Base-by-base conservation (phyloP, 768 basidiomycete species). In the Mycena chlorophos region DNA sequence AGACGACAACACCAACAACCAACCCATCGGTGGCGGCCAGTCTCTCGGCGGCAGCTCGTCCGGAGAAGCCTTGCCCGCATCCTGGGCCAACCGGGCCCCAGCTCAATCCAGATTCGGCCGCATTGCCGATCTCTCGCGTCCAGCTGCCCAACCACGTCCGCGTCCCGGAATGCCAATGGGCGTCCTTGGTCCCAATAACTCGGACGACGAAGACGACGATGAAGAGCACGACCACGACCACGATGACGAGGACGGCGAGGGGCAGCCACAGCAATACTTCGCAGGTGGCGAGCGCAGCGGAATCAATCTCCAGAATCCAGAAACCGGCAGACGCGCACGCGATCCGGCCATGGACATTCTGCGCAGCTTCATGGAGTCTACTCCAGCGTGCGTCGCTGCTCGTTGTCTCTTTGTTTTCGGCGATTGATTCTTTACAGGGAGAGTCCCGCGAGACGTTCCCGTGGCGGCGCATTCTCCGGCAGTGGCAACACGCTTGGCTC, bases 281-380 rank as follows among this genome's bases (percentile, higher is more conserved):
- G 88, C 96, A 3, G 96, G 96, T n/a, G 96, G 96, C 0, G 96
- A 96, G 69, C 78, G 91, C 66, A 98, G 94, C 69, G 96, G 95
- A 2, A 78, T 99, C 43, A 89, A 87, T 2, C 80, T 98, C 1
- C 83, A 96, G 71, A 94, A 93, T 66, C 96, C 96, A 1, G 83
- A 89, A 63, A 68, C 74, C 45, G 69, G 63, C 16, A 56, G 55
- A 38, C 56, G 56, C n/a, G 57, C 58, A 12, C 57, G 57, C 10
- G 69, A 71, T 2, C 83, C 83, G 1, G 87, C 84, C 2, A 83
- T 85, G 5, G 67, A 78, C 57, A 74, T 86, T 65, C 89, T 87
- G 23, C 77, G 81, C 42, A 85, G 90, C 61, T 80, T 97, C 37
- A 71, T 98, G 48, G 80, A 86, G 49, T 82, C 91, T 59, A 95